Evolutionary conservation across 2,329 filamentous ascomycete species (phyloP), one percentile per base, ranked within the genome.

Genomic region (Gliomastix tumulicola): DNA sequence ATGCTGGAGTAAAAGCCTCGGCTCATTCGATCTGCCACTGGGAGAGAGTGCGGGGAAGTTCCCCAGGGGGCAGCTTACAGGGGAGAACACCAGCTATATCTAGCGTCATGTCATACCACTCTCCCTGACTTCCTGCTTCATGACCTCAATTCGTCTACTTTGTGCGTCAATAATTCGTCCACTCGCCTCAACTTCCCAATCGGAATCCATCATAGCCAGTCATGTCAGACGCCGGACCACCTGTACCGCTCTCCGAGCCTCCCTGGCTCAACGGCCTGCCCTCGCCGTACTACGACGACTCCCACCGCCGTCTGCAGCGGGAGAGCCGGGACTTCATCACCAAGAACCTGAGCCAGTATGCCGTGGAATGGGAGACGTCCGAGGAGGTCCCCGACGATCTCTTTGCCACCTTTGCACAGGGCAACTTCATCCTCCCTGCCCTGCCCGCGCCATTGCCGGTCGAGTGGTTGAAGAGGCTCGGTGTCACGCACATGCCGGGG

Each of bases 221-320:
- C n/a, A n/a, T n/a, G n/a, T n/a, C n/a, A n/a, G n/a, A n/a, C n/a
- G n/a, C n/a, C n/a, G n/a, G n/a, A n/a, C n/a, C n/a, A n/a, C n/a
- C n/a, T n/a, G 31, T 45, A 11, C 84, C 84, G 35, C 85, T 88
- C 61, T 79, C 80, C 6, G 84, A 88, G 48, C 84, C 84, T 2
- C 73, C 82, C 2, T 88, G 81, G 62, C 69, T 88, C 32, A 68
- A 67, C 47, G 82, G 82, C 36, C 65, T 86, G 4, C 84, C 83
- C 1, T 84, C 79, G 1, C 77, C 83, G 11, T 84, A 86, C 62
- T 84, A 84, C 62, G 79, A 72, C 18, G 66, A 72, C 4, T 76
- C 77, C 5, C 82, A 88, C 53, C 63, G 66, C 12, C 63, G 61
- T 50, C 86, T 79, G 67, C 83, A 88, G 54, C 75, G 77, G 53